Percentiles rank a stretch among this genome's conserved stretches.
These are phyloP conservation scores for Albifimbria verrucaria DNA, from an alignment of 2,329 filamentous ascomycete genomes.

Conservation along the genomic window DNA sequence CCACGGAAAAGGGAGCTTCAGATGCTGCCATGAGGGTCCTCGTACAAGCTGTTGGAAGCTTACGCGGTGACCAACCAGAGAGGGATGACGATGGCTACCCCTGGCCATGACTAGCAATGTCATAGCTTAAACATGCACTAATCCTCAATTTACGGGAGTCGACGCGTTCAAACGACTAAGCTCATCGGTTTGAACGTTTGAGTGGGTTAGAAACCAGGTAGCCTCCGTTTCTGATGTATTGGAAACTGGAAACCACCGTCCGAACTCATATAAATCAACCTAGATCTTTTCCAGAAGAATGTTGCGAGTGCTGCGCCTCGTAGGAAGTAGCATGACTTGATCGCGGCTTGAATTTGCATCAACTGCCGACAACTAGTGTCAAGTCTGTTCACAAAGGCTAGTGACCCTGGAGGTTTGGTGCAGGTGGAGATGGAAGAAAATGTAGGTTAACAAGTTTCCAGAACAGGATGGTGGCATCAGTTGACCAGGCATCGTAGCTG, in stretches of 20 bases:
- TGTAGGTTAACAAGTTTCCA: neutral
- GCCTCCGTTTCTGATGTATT: neutral
- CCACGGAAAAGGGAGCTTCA: too few species aligned
- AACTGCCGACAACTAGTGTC: neutral
- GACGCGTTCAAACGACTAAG: conserved; percentile 10
- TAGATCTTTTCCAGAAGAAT: neutral
- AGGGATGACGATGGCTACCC: too few species aligned
- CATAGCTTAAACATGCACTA: too few species aligned
- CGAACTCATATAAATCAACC: neutral
- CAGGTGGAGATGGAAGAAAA: neutral
- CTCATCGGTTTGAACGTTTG: neutral
- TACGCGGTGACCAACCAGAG: too few species aligned
- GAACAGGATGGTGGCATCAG: neutral
- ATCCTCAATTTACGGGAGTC: too few species aligned
- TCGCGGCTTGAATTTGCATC: neutral
- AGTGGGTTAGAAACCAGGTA: neutral
- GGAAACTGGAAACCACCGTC: neutral
- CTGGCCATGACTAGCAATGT: too few species aligned
- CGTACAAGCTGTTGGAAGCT: too few species aligned
- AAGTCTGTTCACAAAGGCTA: neutral
- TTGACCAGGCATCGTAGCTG: neutral
- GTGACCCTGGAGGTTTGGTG: neutral
- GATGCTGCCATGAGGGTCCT: too few species aligned
- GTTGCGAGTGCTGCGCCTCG: neutral
- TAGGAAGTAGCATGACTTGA: neutral